A percentile compares a stretch with the other conserved stretches of the same genome.
These are phyloP conservation scores for Powellomyces hirtus DNA, from an alignment of 192 early-diverging fungal genomes.

Conservation along the genomic window DNA sequence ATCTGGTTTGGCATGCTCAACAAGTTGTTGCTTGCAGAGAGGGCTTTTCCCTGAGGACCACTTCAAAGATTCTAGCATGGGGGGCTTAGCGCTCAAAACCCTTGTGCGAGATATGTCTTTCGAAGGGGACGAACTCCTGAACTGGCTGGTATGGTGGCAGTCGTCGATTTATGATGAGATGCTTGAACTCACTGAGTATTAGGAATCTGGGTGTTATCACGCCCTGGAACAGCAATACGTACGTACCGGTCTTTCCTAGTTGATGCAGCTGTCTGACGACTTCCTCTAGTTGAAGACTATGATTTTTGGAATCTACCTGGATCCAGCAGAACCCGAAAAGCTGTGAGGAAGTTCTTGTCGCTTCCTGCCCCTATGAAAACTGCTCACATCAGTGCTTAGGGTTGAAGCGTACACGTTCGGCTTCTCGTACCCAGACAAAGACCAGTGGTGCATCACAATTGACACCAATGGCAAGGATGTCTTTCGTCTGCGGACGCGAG, in stretches of 20 bases:
- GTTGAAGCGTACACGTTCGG: constrained; percentile 54
- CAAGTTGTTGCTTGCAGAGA: constrained; percentile 12
- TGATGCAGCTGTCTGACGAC: neutral
- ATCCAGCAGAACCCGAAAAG: constrained; percentile 37
- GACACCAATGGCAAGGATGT: constrained; percentile 23
- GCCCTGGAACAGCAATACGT: constrained; percentile 47
- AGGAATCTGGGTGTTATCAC: constrained; percentile 47
- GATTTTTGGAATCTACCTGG: constrained; percentile 51
- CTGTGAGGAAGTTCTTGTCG: constrained; percentile 32
- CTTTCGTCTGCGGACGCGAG: constrained; percentile 15
- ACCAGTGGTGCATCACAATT: constrained; percentile 31
- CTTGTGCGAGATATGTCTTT: constrained; percentile 26
- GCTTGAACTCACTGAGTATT: neutral
- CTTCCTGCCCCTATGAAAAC: neutral
- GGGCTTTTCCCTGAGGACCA: constrained; percentile 48
- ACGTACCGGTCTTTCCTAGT: constrained; percentile 2
- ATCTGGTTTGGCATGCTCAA: too few relatives aligned
- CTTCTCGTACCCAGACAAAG: constrained; percentile 43
- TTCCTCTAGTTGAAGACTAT: constrained; percentile 36
- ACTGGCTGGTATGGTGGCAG: constrained; percentile 30
- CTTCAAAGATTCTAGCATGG: constrained; percentile 35
- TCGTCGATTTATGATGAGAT: neutral
- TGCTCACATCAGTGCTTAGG: constrained; percentile 2
- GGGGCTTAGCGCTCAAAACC: constrained; percentile 32
- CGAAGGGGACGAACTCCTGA: constrained; percentile 43